Conservation (phyloP, 169 alveolate species). For the Plasmodium chabaudi region DNA sequence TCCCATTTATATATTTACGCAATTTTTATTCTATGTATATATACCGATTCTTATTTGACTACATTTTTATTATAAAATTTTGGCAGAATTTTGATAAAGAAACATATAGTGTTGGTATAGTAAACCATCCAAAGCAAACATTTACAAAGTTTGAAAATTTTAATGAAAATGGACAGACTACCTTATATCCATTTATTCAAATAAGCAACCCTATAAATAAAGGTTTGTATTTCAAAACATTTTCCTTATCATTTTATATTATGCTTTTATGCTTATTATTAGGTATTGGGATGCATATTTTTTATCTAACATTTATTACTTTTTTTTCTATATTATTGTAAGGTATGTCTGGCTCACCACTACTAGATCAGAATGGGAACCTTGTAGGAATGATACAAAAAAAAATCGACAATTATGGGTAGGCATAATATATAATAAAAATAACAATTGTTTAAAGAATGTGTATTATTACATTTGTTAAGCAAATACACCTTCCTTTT, state of each 20-base stretch:
- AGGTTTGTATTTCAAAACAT: slow-evolving; percentile 7
- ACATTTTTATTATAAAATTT: background rate
- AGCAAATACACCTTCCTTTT: background rate
- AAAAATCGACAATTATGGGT: slow-evolving; percentile 74
- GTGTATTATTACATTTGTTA: background rate
- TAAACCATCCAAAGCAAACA: slow-evolving; percentile 66
- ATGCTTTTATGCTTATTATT: background rate
- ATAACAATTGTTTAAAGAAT: background rate
- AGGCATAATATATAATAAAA: background rate
- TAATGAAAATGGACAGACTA: slow-evolving; percentile 23
- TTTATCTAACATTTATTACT: background rate
- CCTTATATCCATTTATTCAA: slow-evolving; percentile 61
- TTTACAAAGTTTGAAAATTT: slow-evolving; percentile 43
- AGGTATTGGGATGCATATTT: background rate
- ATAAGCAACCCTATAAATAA: slow-evolving; percentile 72
- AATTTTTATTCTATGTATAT: no score
- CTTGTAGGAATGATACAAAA: slow-evolving; percentile 75
- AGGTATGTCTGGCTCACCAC: slow-evolving; percentile 76
- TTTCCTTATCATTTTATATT: background rate
- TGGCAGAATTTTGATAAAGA: slow-evolving; percentile 57
- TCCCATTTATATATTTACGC: no score
- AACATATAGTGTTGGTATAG: slow-evolving; percentile 54
- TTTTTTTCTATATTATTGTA: slow-evolving; percentile 9
- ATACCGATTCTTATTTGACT: no score
- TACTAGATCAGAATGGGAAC: slow-evolving; percentile 46